Evolutionary conservation across 2,329 filamentous ascomycete genomes (phyloP), one percentile per base, ranked within the genome.

Genomic region (Diplodia mutila): DNA sequence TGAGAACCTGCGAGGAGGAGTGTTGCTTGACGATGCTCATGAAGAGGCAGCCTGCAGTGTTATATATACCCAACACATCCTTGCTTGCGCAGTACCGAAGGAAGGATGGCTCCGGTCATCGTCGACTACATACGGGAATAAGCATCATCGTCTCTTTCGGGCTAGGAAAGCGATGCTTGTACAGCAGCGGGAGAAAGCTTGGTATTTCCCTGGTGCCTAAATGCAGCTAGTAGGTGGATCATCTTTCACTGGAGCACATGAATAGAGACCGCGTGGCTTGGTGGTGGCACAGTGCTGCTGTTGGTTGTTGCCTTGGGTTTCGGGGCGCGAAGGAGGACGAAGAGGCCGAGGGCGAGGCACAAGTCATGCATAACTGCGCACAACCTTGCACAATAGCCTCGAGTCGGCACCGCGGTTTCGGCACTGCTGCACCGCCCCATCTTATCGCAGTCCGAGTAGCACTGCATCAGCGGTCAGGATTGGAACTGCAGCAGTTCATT

Each of bases 291-390:
- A 27, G 54, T 12, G 34, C 21, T 11, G 54, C 29, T 23, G 23
- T 34, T 21, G 9, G 54, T 42, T 27, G 23, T 25, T 42, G 34
- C 34, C 16, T 57, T 39, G 18, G 29, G 11, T 29, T 23, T 23
- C 53, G 53, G 53, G 8, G 6, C 9, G 32, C 18, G 53, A 32
- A 6, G 6, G 53, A n/a, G n/a, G 32, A 23, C 18, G n/a, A 34
- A 23, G 53, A 61, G 25, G 25, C 39, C 57, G 57, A 61, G 57
- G 14, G 57, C 59, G 59, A 51, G 42, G 27, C 42, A 25, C 4
- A 48, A 37, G n/a, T 11, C 18, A 5, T 49, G 57, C 57, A 61
- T 34, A 61, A 63, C 21, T 14, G 25, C 34, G 27, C 54, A 46
- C 9, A 49, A 32, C 25, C 34, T n/a, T 37, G 34, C 34, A 37